Evolutionary conservation across 202 grass and related monocot species (phyloP), one percentile per base, ranked within the genome.

Genomic region (Hordeum pubiflorum): DNA sequence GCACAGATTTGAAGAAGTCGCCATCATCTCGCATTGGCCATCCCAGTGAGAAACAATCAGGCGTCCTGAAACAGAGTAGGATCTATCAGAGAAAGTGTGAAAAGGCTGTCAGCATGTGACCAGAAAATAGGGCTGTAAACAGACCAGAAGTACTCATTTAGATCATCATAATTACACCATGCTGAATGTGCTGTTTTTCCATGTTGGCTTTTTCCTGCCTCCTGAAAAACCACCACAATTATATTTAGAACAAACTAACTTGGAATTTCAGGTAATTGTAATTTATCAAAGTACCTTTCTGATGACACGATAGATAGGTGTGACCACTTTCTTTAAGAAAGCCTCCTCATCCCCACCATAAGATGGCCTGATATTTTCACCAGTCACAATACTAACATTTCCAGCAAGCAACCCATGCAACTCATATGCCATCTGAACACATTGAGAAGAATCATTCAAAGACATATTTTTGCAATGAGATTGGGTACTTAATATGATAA

Each of bases 161-260:
- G 84, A 82, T 97, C 94, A 84, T 94, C 94, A 79, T 97, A 97
- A 86, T 97, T 97, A 78, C 90, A 94, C 94, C 94, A 97, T 37
- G 87, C 81, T 80, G 94, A 93, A 79, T 97, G 91, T 79, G 91
- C 89, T 31, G 94, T 88, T 81, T 97, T 89, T 77, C 94, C 94
- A 56, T 97, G 91, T 78, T 94, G 87, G 44, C 90, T 92, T 91
- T 94, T 97, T 33, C 82, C 93, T 71, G 92, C 86, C 86, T 97
- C 94, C 94, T 97, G 75, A 67, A 91, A 71, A 72, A 62, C 52
- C 79, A 76, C 26, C 21, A 79, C 22, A 43, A 77, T 48, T 74
- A 52, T 60, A 39, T 84, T 18, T 63, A 85, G 33, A 52, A 76
- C 23, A 55, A 75, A 77, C n/a, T 58, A 86, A 84, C 65, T 86